Conservation (phyloP, 352 stramenopile species). For the Stephanocyclus meneghinianus region DNA sequence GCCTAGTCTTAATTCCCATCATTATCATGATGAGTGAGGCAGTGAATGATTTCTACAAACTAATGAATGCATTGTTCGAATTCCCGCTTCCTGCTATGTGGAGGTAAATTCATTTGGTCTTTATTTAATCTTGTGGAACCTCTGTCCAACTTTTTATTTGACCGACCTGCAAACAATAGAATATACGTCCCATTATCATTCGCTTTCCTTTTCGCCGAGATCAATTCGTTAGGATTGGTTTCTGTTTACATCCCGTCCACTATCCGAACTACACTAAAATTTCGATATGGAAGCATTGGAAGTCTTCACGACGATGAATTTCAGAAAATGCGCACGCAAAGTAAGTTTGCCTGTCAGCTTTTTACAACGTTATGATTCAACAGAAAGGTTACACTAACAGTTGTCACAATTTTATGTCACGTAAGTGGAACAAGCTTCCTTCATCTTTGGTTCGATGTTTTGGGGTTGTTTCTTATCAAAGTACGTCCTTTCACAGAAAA, state of each 20-base stretch:
- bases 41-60: not conserved
- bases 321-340: slow-evolving; percentile 15
- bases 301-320: slow-evolving; percentile 21
- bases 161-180: not conserved
- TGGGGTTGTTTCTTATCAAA: slow-evolving; percentile 22
- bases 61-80: not conserved
- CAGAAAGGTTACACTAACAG: not conserved
- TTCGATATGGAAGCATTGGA: slow-evolving; percentile 16
- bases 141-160: not conserved
- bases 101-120: slow-evolving; percentile 4
- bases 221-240: slow-evolving; percentile 17
- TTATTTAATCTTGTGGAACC: not conserved
- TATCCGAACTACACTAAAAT: slow-evolving; percentile 12
- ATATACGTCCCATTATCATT: slow-evolving; percentile 5
- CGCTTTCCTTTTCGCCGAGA: slow-evolving; percentile 13
- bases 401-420: not conserved
- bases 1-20: slow-evolving; percentile 9
- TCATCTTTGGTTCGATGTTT: slow-evolving; percentile 23
- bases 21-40: not conserved
- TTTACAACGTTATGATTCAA: not conserved
- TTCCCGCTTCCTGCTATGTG: not conserved
- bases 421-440: slow-evolving; percentile 3
- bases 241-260: slow-evolving; percentile 20
- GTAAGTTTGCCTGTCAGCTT: not conserved
- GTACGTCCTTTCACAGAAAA: not conserved